Base-by-base conservation (phyloP, 83 land plant species). In the Thuja plicata region DNA sequence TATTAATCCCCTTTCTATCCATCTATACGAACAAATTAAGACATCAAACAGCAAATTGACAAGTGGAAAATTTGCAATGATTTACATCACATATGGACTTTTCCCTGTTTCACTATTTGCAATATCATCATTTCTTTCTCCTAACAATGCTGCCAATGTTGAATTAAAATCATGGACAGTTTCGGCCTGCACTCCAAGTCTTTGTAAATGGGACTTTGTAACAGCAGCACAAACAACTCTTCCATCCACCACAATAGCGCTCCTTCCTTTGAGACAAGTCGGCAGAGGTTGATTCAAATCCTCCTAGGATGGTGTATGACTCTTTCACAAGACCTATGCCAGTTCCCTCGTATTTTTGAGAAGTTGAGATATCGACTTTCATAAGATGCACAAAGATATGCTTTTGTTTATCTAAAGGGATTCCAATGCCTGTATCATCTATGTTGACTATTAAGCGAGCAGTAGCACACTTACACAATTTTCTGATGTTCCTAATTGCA, bases 331-430 rank as follows among this genome's bases (percentile, higher is more conserved):
- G 89, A 34, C 99, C 99, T 76, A 97, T 97, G 37, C 99, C 99
- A 24, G 99, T 97, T 24, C 99, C 99, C 8, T 98, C 99, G 90
- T 96, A 94, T 57, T 90, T 91, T 77, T 98, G 87, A 24, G 99
- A 96, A 45, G 98, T 97, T 76, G 99, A 97, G 88, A 97, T 96
- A 84, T 96, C 99, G 27, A 95, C 99, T 85, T 97, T 98, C 99
- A 97, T 95, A 86, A 96, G 96, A 4, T 98, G 99, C 45, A 90
- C 95, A 88, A 97, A 97, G 46, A 97, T 91, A 5, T 97, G 93
- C 21, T 93, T 93, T 71, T 95, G 98, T 8, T 97, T 97, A 60
- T 88, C 89, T 32, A 91, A 83, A 13, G 98, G 99, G 62, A 97
- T 97, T 43, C 99, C 99, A 87, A 96, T 94, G 24, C 99, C 99